phyloP scores from a whole-genome alignment of 805 yeast species.

The Vanderwaltozyma polyspora region DNA sequence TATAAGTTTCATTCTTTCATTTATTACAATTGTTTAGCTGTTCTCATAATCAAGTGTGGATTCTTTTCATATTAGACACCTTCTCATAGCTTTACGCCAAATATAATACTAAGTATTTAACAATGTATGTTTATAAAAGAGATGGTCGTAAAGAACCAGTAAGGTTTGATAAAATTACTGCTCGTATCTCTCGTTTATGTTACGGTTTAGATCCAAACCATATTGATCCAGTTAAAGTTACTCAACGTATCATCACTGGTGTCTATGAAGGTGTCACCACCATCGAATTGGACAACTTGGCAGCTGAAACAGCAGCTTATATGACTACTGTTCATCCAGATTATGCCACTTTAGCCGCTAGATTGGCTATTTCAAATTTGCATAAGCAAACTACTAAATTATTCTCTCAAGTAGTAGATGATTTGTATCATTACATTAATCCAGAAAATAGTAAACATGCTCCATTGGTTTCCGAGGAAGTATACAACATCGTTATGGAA shows the following conservation, averaged over 20 bases:
- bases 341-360: slow-evolving; percentile 84
- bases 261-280: slow-evolving; percentile 84
- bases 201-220: slow-evolving; percentile 82
- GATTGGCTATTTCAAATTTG: slow-evolving; percentile 82
- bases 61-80: no score
- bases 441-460: slow-evolving; percentile 55
- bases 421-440: slow-evolving; percentile 60
- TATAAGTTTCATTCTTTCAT: no score
- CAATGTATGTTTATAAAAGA: slow-evolving; percentile 79
- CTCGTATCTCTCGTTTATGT: slow-evolving; percentile 81
- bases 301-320: slow-evolving; percentile 92
- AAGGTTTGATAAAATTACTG: slow-evolving; percentile 90
- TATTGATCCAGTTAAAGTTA: slow-evolving; percentile 83
- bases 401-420: slow-evolving; percentile 60
- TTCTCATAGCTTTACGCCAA: no score
- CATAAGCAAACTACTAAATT: slow-evolving; percentile 82
- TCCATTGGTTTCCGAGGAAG: slow-evolving; percentile 48
- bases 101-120: no score
- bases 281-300: slow-evolving; percentile 59
- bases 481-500: slow-evolving; percentile 48
- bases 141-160: slow-evolving; percentile 92
- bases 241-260: slow-evolving; percentile 81
- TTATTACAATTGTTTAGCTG: no score
- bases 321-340: slow-evolving; percentile 98
- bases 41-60: no score